Evolutionary conservation across 2,329 filamentous ascomycete genomes (phyloP).

Genomic region (Dendrostoma leiphaemia): DNA sequence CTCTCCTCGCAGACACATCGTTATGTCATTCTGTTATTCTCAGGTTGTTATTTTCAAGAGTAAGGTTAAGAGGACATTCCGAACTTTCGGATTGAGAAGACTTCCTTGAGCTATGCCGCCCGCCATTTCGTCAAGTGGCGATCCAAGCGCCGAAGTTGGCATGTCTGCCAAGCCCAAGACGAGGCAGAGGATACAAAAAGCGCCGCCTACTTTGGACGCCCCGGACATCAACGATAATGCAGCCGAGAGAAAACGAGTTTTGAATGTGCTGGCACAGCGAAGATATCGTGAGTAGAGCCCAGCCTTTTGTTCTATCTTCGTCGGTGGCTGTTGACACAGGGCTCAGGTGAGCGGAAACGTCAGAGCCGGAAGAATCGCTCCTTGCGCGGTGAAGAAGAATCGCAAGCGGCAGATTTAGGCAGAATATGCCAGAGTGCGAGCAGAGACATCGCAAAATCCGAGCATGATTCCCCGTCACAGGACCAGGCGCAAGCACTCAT

Average conservation of each 20-base stretch:
- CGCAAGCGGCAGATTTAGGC: not conserved
- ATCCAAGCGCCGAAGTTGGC: not conserved
- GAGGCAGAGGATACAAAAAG: slow-evolving; percentile 39
- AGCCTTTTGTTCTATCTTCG: too few relatives aligned
- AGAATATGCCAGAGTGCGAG: too few relatives aligned
- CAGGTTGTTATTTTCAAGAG: not conserved
- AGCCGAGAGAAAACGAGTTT: slow-evolving; percentile 49
- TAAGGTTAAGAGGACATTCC: not conserved
- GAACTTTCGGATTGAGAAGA: not conserved
- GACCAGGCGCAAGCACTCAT: too few relatives aligned
- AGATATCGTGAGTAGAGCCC: slow-evolving; percentile 44
- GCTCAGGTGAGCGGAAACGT: slow-evolving; percentile 28
- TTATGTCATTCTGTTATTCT: not conserved
- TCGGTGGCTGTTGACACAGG: slow-evolving; percentile 13
- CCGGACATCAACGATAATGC: slow-evolving; percentile 50
- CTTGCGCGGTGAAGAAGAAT: not conserved
- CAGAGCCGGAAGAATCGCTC: slow-evolving; percentile 5
- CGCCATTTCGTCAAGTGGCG: not conserved
- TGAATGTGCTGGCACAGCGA: slow-evolving; percentile 54
- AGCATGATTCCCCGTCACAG: not conserved
- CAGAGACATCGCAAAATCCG: not conserved
- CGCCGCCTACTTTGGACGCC: slow-evolving; percentile 38
- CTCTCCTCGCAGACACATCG: not conserved
- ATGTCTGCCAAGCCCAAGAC: slow-evolving; percentile 25
- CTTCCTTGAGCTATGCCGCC: too few relatives aligned